Evolutionary conservation across 768 basidiomycete genomes (phyloP), one percentile per base, ranked within the genome.

Genomic region (Pseudohyphozyma bogoriensis): DNA sequence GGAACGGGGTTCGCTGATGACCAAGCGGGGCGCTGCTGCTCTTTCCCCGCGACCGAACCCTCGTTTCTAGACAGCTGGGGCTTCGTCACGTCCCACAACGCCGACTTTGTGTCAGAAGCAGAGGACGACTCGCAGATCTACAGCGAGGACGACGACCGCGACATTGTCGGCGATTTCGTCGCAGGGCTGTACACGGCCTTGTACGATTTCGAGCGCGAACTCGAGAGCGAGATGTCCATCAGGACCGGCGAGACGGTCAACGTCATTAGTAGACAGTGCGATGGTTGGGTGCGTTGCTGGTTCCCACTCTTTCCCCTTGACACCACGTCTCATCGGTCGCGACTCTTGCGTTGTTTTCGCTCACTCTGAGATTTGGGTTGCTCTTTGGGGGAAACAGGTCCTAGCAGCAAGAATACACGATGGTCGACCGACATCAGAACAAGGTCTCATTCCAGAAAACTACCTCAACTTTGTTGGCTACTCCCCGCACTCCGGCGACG

Each of bases 151-250:
- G 69, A 59, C n/a, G 29, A 45, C 18, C 37, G 40, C 31, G 44
- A 49, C n/a, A 58, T 42, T 24, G 52, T 59, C 15, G 59, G 63
- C 3, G 73, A 73, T 44, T 77, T 87, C 2, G 74, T 77, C 26
- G 85, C 87, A 0, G 88, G 88, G 0, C 60, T 85, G 2, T 90
- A 90, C 69, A 81, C 84, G 20, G 86, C 88, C 11, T 16, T 87
- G 72, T 90, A 85, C 64, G 78, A 82, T 6, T 89, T 91, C 64
- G 82, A 83, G 61, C 85, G 86, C 0, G 86, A 89, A 68, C 84
- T 86, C 2, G 82, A 81, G 22, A 85, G 86, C 36, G 89, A 91
- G 80, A 87, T 89, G 86, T 77, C 77, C 46, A 74, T 90, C 56
- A 81, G 78, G 64, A 85, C 87, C 73, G 88, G 84, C 49, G 85